These are phyloP conservation scores for Mucor lusitanicus DNA, from an alignment of 371 early-diverging fungal genomes.

Conservation along the genomic window DNA sequence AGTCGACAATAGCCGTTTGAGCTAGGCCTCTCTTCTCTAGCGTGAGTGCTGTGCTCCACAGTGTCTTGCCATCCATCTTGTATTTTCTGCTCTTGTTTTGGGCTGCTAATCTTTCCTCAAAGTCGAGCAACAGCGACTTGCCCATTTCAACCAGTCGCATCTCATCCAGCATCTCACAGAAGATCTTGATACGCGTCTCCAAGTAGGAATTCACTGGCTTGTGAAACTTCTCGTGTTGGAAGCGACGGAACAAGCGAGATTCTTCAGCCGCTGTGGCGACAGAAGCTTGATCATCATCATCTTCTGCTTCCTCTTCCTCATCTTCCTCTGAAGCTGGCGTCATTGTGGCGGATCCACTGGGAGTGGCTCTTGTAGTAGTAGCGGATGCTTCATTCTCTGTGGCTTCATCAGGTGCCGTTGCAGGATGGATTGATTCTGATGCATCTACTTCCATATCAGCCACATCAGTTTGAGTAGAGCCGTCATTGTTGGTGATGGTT, in stretches of 20 bases:
- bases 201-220: slow-evolving; percentile 17
- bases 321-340: not conserved
- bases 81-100: not conserved
- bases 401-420: not conserved
- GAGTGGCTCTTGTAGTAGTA: not conserved
- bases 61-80: slow-evolving; percentile 17
- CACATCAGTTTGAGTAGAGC: not conserved
- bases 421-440: not conserved
- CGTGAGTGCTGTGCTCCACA: slow-evolving; percentile 14
- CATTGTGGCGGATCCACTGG: not conserved
- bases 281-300: not conserved
- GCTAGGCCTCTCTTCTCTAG: slow-evolving; percentile 12
- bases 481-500: not conserved
- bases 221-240: not conserved
- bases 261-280: not conserved
- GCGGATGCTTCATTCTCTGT: too few species aligned
- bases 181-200: slow-evolving; percentile 20
- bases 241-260: not conserved
- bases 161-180: slow-evolving; percentile 21
- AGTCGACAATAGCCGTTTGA: not conserved
- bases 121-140: not conserved
- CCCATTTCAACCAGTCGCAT: slow-evolving; percentile 21
- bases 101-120: not conserved
- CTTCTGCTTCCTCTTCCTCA: too few species aligned
- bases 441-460: not conserved